phyloP scores from a whole-genome alignment of 108 stramenopile genomes.

The Mediolabrus comicus region DNA sequence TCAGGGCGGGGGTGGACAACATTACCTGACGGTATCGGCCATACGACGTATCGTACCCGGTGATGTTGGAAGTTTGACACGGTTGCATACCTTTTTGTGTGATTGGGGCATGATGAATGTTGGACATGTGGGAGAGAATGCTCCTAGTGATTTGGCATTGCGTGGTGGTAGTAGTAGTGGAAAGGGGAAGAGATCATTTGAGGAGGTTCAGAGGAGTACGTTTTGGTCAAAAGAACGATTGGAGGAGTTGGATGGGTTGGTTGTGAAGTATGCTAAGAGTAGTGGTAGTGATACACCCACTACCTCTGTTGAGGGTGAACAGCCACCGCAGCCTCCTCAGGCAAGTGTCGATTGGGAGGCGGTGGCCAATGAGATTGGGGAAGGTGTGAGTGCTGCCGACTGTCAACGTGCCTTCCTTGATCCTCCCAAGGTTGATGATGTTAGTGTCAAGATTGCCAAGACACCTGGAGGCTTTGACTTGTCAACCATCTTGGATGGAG shows the following conservation, averaged over 20 bases:
- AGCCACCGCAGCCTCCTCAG: neutral
- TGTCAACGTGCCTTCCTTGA: constrained; percentile 69
- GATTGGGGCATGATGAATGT: constrained; percentile 72
- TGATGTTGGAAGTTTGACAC: constrained; percentile 79
- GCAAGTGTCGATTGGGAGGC: constrained; percentile 66
- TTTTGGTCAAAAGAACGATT: constrained; percentile 32
- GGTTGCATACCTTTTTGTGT: constrained; percentile 67
- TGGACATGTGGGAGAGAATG: constrained; percentile 71
- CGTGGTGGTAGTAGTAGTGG: constrained; percentile 32
- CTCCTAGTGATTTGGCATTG: constrained; percentile 61
- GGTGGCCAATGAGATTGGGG: constrained; percentile 58
- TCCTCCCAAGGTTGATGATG: constrained; percentile 29
- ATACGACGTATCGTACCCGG: constrained; percentile 66
- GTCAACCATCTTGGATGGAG: constrained; percentile 48
- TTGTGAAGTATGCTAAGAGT: constrained; percentile 9
- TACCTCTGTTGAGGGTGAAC: neutral
- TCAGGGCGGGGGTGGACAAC: constrained; percentile 45
- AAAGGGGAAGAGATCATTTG: constrained; percentile 25
- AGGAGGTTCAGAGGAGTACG: constrained; percentile 11
- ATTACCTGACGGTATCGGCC: constrained; percentile 72
- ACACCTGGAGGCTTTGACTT: constrained; percentile 22
- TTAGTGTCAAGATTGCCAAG: neutral
- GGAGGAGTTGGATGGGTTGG: constrained; percentile 20
- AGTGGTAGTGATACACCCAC: neutral
- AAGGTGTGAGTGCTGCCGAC: constrained; percentile 53